These are phyloP conservation scores for Kitagawia praeruptora DNA, from an alignment of 129 eudicot genomes.

Conservation along the genomic window DNA sequence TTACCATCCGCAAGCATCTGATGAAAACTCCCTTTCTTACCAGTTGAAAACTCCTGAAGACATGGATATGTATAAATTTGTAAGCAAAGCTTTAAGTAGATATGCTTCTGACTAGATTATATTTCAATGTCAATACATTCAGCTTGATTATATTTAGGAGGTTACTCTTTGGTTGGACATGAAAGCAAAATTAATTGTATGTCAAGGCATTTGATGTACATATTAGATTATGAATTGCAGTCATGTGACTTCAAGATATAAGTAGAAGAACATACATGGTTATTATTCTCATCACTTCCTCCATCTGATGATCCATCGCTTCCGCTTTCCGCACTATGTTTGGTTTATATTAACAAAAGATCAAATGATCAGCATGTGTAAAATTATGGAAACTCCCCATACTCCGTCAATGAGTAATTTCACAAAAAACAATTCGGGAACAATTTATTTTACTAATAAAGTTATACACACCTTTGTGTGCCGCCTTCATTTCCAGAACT, in stretches of 20 bases:
- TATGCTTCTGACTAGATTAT: background rate
- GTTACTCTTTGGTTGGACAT: background rate
- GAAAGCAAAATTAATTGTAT: background rate
- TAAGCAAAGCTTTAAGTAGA: background rate
- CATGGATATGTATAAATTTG: slow-evolving; percentile 1
- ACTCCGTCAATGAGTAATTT: background rate
- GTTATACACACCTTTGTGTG: slow-evolving; percentile 60
- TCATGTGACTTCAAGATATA: background rate
- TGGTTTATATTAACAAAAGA: background rate
- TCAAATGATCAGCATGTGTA: background rate
- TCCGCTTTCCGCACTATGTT: slow-evolving; percentile 72
- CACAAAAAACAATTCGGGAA: background rate
- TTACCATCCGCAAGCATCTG: slow-evolving; percentile 97
- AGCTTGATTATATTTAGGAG: background rate
- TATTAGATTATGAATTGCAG: background rate
- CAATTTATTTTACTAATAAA: background rate
- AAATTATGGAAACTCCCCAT: background rate
- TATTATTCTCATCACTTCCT: slow-evolving; percentile 64
- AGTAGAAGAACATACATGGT: slow-evolving; percentile 36
- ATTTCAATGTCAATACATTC: background rate
- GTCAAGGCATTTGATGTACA: background rate
- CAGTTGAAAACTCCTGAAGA: slow-evolving; percentile 47
- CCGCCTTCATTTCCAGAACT: slow-evolving; percentile 96
- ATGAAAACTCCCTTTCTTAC: slow-evolving; percentile 90
- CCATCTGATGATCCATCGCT: slow-evolving; percentile 82